Evolutionary conservation across 805 yeast genomes (phyloP).

Genomic region (Komagataella ulmi): DNA sequence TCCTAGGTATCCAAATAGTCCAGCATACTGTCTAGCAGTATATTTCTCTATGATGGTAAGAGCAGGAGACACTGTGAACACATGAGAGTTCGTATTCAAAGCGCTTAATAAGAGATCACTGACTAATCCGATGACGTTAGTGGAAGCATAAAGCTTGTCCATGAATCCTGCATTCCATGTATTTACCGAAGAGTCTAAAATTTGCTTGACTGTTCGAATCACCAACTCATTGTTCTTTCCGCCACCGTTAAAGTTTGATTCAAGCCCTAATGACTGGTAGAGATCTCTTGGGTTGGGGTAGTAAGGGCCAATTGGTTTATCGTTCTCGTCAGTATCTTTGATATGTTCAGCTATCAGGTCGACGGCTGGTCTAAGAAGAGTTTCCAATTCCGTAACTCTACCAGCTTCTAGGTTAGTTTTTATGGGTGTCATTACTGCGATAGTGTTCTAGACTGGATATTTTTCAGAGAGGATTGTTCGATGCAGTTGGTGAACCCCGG

Average conservation of each 20-base stretch:
- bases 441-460: not conserved
- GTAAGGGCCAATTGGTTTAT: constrained; percentile 34
- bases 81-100: constrained; percentile 76
- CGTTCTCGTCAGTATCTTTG: constrained; percentile 27
- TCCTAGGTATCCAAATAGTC: constrained; percentile 42
- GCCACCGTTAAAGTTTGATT: not conserved
- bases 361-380: constrained; percentile 34
- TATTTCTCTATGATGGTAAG: constrained; percentile 62
- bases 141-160: constrained; percentile 77
- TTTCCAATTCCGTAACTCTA: constrained; percentile 44
- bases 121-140: constrained; percentile 72
- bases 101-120: constrained; percentile 57
- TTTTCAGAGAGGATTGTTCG: not conserved
- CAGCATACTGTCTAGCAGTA: constrained; percentile 56
- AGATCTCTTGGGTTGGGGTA: constrained; percentile 35
- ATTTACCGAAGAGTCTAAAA: constrained; percentile 55
- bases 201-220: constrained; percentile 13
- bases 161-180: constrained; percentile 84
- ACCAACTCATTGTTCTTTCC: constrained; percentile 15
- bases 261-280: constrained; percentile 18
- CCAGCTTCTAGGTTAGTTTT: constrained; percentile 28
- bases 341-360: constrained; percentile 42
- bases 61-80: constrained; percentile 75
- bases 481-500: not conserved
- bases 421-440: constrained; percentile 3